phyloP scores from a whole-genome alignment of 2,329 filamentous ascomycete species.

The Penicillium frequentans region DNA sequence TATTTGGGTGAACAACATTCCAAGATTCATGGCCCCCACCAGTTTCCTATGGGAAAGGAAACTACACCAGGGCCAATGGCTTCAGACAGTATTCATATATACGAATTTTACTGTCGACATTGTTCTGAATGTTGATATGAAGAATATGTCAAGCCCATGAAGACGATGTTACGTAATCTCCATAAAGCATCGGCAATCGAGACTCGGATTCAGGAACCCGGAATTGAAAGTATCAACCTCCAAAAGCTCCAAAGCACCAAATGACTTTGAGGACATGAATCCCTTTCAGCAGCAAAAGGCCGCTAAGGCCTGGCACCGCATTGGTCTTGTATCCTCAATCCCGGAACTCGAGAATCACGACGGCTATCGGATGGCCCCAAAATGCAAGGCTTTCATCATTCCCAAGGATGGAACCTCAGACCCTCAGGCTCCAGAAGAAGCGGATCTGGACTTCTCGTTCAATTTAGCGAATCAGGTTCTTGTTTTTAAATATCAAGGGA shows the following conservation, averaged over 20 bases:
- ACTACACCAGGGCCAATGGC: too few relatives aligned
- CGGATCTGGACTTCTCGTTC: conserved; percentile 36
- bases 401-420: conserved; percentile 34
- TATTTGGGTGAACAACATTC: too few relatives aligned
- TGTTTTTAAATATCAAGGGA: conserved; percentile 63
- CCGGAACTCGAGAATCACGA: conserved; percentile 48
- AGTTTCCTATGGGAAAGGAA: too few relatives aligned
- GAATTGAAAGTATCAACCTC: not conserved
- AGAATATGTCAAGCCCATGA: too few relatives aligned
- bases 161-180: not conserved
- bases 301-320: conserved; percentile 52
- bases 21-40: too few relatives aligned
- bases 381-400: conserved; percentile 62
- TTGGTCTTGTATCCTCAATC: conserved; percentile 56
- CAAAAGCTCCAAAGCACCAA: not conserved
- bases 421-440: conserved; percentile 27
- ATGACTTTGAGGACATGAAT: conserved; percentile 17
- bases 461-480: conserved; percentile 61
- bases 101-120: too few relatives aligned
- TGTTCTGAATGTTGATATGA: not conserved
- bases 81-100: too few relatives aligned
- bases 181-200: not conserved
- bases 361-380: conserved; percentile 44
- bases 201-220: not conserved
- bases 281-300: conserved; percentile 16